Percentiles rank a stretch among this genome's conserved stretches.
Conservation (phyloP, 176 grass and related monocot species). For the Zea luxurians region DNA sequence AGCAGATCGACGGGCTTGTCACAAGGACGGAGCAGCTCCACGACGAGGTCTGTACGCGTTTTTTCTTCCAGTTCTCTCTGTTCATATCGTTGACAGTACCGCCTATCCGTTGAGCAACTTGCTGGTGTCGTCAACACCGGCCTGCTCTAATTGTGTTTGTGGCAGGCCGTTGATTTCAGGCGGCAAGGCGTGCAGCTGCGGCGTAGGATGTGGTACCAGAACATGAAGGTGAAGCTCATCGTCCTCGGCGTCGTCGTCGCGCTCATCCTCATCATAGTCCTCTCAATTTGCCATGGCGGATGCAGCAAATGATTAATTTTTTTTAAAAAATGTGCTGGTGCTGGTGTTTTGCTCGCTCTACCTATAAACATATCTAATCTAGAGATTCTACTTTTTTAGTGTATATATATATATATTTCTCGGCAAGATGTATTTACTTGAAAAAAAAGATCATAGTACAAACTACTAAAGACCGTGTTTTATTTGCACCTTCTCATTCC, state of each 20-base stretch:
- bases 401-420: too few relatives aligned
- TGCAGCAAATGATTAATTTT: conserved; percentile 15
- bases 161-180: conserved; percentile 73
- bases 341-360: neutral
- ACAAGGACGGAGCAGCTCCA: conserved; percentile 66
- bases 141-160: neutral
- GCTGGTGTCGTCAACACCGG: neutral
- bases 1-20: conserved; percentile 60
- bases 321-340: too few relatives aligned
- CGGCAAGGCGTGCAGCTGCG: conserved; percentile 47
- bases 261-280: conserved; percentile 73
- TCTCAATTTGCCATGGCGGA: conserved; percentile 63
- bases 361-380: too few relatives aligned
- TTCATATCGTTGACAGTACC: too few relatives aligned
- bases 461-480: too few relatives aligned
- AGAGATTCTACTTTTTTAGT: too few relatives aligned
- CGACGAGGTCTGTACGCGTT: neutral
- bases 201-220: conserved; percentile 87
- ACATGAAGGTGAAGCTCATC: conserved; percentile 91
- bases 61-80: neutral
- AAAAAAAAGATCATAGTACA: too few relatives aligned
- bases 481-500: too few relatives aligned
- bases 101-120: too few relatives aligned
- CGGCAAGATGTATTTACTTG: too few relatives aligned
- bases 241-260: conserved; percentile 59